Percentiles rank a stretch among this genome's conserved stretches.
phyloP scores from a whole-genome alignment of 2,329 filamentous ascomycete species.

The Pseudopyrenochaeta lycopersici region DNA sequence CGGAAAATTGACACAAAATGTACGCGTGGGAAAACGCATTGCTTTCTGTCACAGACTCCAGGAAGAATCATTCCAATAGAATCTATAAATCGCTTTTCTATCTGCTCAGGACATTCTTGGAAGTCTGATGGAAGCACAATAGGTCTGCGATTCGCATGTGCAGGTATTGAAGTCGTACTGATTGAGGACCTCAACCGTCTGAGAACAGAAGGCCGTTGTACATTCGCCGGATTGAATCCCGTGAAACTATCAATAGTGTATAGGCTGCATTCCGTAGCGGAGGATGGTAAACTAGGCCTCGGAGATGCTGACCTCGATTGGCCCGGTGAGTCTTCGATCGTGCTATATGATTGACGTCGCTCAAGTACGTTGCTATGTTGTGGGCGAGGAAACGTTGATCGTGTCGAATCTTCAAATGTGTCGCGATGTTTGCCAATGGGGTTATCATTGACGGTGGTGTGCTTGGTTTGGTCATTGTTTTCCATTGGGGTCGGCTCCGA shows the following conservation, averaged over 20 bases:
- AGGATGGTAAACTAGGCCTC: constrained; percentile 9
- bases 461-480: not conserved
- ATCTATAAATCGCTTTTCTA: constrained; percentile 38
- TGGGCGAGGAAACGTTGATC: not conserved
- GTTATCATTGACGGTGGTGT: not conserved
- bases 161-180: constrained; percentile 8
- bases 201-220: constrained; percentile 20
- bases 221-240: not conserved
- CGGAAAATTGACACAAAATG: constrained; percentile 36
- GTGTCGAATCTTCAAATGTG: not conserved
- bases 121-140: constrained; percentile 22
- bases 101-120: constrained; percentile 20
- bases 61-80: constrained; percentile 35
- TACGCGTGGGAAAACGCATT: constrained; percentile 20
- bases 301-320: constrained; percentile 2
- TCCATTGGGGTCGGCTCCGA: not conserved
- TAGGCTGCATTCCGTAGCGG: constrained; percentile 16
- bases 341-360: constrained; percentile 1
- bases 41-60: constrained; percentile 28
- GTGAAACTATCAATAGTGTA: constrained; percentile 13
- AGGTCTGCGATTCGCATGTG: not conserved
- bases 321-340: not conserved
- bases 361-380: not conserved
- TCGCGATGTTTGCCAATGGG: not conserved
- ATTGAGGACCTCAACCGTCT: constrained; percentile 23